A percentile compares a stretch with the other conserved stretches of the same genome.
Evolutionary conservation across 192 early-diverging fungal species (phyloP).

Genomic region (Coemansia brasiliensis): DNA sequence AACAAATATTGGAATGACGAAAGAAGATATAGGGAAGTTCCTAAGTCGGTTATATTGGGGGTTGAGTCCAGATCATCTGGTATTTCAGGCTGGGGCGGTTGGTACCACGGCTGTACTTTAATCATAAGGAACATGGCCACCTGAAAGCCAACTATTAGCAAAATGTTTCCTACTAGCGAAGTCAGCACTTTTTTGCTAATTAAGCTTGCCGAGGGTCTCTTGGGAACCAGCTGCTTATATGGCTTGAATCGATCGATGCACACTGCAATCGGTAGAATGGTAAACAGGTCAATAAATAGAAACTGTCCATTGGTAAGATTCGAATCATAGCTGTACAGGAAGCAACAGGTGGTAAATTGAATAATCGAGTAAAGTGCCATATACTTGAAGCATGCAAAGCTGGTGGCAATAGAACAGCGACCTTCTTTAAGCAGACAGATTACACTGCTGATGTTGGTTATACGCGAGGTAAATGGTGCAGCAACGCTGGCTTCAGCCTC

Average conservation of each 20-base stretch:
- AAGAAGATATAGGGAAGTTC: constrained; percentile 83
- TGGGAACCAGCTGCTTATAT: constrained; percentile 64
- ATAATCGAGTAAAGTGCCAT: constrained; percentile 97
- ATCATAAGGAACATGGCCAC: constrained; percentile 67
- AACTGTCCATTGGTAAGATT: constrained; percentile 94
- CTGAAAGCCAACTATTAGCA: constrained; percentile 80
- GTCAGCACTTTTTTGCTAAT: constrained; percentile 85
- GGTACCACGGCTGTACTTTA: constrained; percentile 78
- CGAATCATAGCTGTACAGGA: constrained; percentile 81
- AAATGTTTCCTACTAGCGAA: constrained; percentile 82
- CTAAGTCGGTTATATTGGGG: constrained; percentile 68
- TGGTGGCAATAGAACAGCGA: constrained; percentile 93
- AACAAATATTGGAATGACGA: constrained; percentile 91
- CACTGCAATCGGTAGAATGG: constrained; percentile 83
- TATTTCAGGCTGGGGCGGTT: constrained; percentile 29
- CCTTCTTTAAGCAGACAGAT: constrained; percentile 86
- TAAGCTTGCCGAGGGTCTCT: constrained; percentile 85
- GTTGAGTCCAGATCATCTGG: constrained; percentile 58
- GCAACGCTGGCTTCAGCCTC: constrained; percentile 98
- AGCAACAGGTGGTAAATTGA: constrained; percentile 90
- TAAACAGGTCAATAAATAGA: constrained; percentile 86
- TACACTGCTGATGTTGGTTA: constrained; percentile 85
- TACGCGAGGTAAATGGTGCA: constrained; percentile 91
- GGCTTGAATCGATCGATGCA: constrained; percentile 84
- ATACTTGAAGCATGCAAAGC: constrained; percentile 97